Evolutionary conservation across 768 basidiomycete species (phyloP), one percentile per base, ranked within the genome.

Genomic region (Agaricus sinodeliciosus): DNA sequence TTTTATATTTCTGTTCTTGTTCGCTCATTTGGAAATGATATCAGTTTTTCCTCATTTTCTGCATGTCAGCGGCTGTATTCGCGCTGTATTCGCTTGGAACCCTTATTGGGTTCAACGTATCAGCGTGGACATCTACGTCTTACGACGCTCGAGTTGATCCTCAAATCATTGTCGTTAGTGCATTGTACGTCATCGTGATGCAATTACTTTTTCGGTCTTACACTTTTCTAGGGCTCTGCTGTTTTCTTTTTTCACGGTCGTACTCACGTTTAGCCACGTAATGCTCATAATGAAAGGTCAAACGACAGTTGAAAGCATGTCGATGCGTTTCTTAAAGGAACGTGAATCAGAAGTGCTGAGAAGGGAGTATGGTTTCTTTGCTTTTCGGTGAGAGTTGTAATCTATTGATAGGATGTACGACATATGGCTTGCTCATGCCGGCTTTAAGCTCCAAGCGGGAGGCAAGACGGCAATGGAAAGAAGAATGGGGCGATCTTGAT

Each of bases 11-110:
- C 26, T 35, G 34, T 34, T 45, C 19, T 9, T 25, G n/a, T 43
- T 45, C 36, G n/a, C 37, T 56, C 40, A 59, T 45, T 55, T 28
- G 12, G 12, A n/a, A 3, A 13, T 9, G 16, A 11, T 13, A 36
- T 13, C 49, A 90, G 85, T 94, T 89, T 69, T 96, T 97, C 66
- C 60, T 94, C 49, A 87, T 85, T 60, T 94, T 95, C 65, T 72
- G 81, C 11, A 68, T 80, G 60, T 88, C 90, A 72, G 73, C 74
- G 0, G 61, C 70, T 2, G 9, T 85, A 3, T 87, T 81, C 61
- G 79, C 79, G 37, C 54, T 76, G 19, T 94, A 87, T 74, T 76
- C 75, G 3, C 78, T 88, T 53, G 67, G 70, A 9, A 82, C 85
- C 0, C 69, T 89, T 4, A 69, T 61, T 31, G 62, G 65, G 9